Evolutionary conservation across 139 green algal genomes (phyloP).

Genomic region (Astrephomene gubernaculifera): DNA sequence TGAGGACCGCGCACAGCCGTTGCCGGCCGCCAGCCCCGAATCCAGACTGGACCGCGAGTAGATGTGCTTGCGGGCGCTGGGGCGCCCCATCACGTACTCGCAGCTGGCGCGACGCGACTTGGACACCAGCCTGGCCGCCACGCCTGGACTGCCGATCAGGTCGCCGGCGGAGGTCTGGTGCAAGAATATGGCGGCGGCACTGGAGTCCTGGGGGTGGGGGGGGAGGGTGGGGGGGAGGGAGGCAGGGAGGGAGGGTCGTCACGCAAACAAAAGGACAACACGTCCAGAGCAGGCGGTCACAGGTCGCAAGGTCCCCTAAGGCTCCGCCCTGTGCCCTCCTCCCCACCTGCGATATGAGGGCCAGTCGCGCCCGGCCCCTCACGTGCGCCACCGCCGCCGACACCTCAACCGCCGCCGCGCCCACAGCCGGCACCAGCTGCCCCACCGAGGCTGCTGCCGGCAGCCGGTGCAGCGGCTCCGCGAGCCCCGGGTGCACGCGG

Average conservation of each 20-base stretch:
- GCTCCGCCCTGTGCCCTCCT: not conserved
- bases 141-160: not conserved
- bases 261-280: not conserved
- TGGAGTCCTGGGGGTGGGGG: constrained; percentile 10
- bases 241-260: too few species aligned
- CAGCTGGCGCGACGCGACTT: not conserved
- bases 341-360: constrained; percentile 10
- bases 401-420: constrained; percentile 16
- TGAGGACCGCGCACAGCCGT: too few species aligned
- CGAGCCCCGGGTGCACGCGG: not conserved
- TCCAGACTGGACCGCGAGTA: too few species aligned
- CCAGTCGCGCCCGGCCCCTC: not conserved
- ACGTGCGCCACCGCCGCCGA: constrained; percentile 1
- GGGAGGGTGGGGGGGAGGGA: too few species aligned
- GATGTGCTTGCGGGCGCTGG: too few species aligned
- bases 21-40: too few species aligned
- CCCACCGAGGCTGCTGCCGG: not conserved
- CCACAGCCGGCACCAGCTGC: constrained; percentile 7
- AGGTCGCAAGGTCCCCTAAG: not conserved
- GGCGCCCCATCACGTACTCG: constrained; percentile 1
- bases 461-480: not conserved
- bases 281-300: not conserved
- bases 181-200: constrained; percentile 25
- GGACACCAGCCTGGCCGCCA: not conserved
- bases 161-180: not conserved